Percentiles rank a stretch among this genome's conserved stretches.
These are phyloP conservation scores for Hyphopichia buzzinii DNA, from an alignment of 1,139 yeast species.

Conservation along the genomic window DNA sequence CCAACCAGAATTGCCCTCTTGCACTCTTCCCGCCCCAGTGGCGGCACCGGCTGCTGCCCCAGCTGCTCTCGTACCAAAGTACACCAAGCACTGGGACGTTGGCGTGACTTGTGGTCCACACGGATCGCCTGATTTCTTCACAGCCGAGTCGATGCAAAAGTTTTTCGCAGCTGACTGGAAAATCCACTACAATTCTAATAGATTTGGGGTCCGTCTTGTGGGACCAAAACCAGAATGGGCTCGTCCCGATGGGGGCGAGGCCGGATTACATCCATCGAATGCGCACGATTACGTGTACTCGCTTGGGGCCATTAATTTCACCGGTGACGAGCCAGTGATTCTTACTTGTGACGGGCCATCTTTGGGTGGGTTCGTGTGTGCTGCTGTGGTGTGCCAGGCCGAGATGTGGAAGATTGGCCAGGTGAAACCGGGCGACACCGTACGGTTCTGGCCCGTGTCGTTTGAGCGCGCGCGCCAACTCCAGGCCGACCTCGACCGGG, in stretches of 20 bases:
- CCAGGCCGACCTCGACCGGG: conserved; percentile 57
- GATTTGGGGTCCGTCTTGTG: conserved; percentile 90
- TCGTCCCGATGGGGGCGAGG: conserved; percentile 95
- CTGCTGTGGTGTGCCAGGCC: conserved; percentile 91
- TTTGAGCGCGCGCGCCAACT: conserved; percentile 66
- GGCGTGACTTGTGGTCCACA: conserved; percentile 98
- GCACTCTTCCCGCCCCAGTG: conserved; percentile 70
- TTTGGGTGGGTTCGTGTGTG: conserved; percentile 95
- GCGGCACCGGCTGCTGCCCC: conserved; percentile 62
- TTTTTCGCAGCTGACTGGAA: conserved; percentile 84
- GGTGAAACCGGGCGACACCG: conserved; percentile 87
- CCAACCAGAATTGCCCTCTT: conserved; percentile 66
- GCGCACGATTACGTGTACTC: conserved; percentile 97
- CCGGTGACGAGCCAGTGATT: conserved; percentile 98
- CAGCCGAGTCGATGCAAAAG: conserved; percentile 66
- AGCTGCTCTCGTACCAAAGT: conserved; percentile 55
- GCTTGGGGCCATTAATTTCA: conserved; percentile 92
- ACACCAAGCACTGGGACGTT: conserved; percentile 71
- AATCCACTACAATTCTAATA: conserved; percentile 92
- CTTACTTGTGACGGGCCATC: conserved; percentile 97
- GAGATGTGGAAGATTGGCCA: conserved; percentile 99
- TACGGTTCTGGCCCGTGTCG: conserved; percentile 75
- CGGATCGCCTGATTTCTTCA: conserved; percentile 94
- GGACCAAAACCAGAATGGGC: conserved; percentile 99
- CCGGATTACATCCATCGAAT: conserved; percentile 96